Conservation (phyloP, 176 grass and related monocot genomes). For the Phyllostachys edulis region DNA sequence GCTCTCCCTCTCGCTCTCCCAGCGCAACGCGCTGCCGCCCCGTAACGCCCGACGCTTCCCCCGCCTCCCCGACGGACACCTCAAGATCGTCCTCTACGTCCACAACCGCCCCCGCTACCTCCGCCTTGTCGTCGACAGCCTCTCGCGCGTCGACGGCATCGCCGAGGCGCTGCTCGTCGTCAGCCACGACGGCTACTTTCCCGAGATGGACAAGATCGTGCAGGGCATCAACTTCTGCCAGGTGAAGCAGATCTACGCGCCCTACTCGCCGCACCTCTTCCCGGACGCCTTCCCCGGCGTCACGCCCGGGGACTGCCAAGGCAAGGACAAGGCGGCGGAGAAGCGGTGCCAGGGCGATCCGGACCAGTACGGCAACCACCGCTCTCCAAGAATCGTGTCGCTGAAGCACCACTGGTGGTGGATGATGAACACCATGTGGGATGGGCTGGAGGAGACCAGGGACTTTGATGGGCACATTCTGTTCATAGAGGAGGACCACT, state of each 20-base stretch:
- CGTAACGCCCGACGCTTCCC: slow-evolving; percentile 66
- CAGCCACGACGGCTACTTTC: slow-evolving; percentile 88
- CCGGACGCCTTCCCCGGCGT: slow-evolving; percentile 68
- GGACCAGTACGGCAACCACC: slow-evolving; percentile 92
- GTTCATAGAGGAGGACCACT: slow-evolving; percentile 98
- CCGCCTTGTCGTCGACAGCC: slow-evolving; percentile 65
- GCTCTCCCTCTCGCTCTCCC: slow-evolving; percentile 73
- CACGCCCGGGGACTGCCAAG: slow-evolving; percentile 63
- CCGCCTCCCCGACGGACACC: slow-evolving; percentile 51
- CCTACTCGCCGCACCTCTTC: slow-evolving; percentile 89
- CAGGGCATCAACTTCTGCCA: slow-evolving; percentile 77
- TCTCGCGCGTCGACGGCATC: slow-evolving; percentile 74
- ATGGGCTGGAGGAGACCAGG: slow-evolving; percentile 77
- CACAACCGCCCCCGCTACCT: slow-evolving; percentile 92
- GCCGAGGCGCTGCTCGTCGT: slow-evolving; percentile 82
- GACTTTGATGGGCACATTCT: slow-evolving; percentile 68
- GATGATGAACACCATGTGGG: slow-evolving; percentile 99
- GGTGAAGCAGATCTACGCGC: slow-evolving; percentile 94
- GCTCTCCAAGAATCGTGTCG: slow-evolving; percentile 80
- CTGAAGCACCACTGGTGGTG: slow-evolving; percentile 99
- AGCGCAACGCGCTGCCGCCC: slow-evolving; percentile 68
- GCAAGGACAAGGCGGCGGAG: slow-evolving; percentile 63
- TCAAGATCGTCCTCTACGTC: slow-evolving; percentile 80
- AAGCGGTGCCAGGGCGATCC: slow-evolving; percentile 61
- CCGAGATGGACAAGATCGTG: slow-evolving; percentile 87